Conservation (phyloP, 2,329 filamentous ascomycete genomes). For the Lecanicillium sp. region DNA sequence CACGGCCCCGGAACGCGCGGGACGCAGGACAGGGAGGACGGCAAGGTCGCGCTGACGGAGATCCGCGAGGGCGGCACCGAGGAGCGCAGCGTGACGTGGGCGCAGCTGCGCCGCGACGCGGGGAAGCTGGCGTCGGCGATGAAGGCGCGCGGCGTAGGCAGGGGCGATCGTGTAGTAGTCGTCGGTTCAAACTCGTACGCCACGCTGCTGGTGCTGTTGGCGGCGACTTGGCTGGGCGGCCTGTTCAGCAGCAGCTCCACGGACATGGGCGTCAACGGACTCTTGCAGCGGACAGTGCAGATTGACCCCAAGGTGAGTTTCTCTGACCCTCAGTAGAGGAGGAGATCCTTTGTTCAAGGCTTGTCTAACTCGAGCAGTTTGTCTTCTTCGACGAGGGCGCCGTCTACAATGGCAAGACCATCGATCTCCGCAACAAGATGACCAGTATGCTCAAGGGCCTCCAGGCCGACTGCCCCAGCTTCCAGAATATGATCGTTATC, state of each 20-base stretch:
- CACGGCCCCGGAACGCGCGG: conserved; percentile 39
- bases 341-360: background rate
- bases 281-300: conserved; percentile 69
- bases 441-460: conserved; percentile 62
- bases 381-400: conserved; percentile 81
- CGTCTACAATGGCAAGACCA: conserved; percentile 70
- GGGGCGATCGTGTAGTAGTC: conserved; percentile 69
- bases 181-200: conserved; percentile 71
- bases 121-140: conserved; percentile 60
- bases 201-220: conserved; percentile 66
- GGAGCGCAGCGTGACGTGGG: conserved; percentile 58
- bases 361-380: conserved; percentile 37
- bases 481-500: conserved; percentile 59
- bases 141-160: conserved; percentile 56
- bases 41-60: conserved; percentile 64
- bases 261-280: conserved; percentile 75
- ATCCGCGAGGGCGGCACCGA: conserved; percentile 60
- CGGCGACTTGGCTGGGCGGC: conserved; percentile 62
- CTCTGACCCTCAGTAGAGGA: background rate
- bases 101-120: conserved; percentile 53
- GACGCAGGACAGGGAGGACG: conserved; percentile 62
- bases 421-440: conserved; percentile 71
- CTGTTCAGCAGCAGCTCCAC: conserved; percentile 73
- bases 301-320: conserved; percentile 58
- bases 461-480: conserved; percentile 48